A percentile compares a stretch with the other conserved stretches of the same genome.
These are phyloP conservation scores for Ophiostoma novo-ulmi DNA, from an alignment of 2,329 filamentous ascomycete species.

Conservation along the genomic window DNA sequence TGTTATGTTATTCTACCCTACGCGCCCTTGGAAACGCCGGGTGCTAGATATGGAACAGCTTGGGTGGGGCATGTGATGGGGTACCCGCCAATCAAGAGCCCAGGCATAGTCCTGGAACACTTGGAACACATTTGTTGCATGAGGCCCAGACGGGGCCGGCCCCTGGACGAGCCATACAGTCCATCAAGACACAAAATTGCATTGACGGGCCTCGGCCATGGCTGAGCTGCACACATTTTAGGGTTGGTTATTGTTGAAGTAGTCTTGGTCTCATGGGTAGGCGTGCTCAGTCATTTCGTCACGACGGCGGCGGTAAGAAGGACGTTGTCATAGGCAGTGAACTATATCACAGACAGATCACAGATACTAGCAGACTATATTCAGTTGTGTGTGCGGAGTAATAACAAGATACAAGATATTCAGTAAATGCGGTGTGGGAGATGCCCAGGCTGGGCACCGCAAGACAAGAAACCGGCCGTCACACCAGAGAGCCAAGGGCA, in stretches of 20 bases:
- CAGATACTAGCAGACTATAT: not conserved
- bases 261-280: not conserved
- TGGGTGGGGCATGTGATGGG: slow-evolving; percentile 30
- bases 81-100: slow-evolving; percentile 37
- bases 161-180: not conserved
- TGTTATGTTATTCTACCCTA: slow-evolving; percentile 29
- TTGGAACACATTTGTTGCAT: slow-evolving; percentile 35
- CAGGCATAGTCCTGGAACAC: slow-evolving; percentile 37
- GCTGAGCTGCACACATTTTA: not conserved
- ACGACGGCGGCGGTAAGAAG: slow-evolving; percentile 6
- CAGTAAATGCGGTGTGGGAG: not conserved
- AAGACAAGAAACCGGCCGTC: not conserved
- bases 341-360: not conserved
- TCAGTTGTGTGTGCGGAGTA: not conserved
- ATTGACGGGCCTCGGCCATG: not conserved
- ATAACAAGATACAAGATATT: no score
- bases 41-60: slow-evolving; percentile 30
- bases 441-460: slow-evolving; percentile 4
- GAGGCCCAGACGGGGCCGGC: slow-evolving; percentile 30
- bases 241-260: not conserved
- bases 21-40: slow-evolving; percentile 41
- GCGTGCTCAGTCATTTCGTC: not conserved
- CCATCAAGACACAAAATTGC: not conserved
- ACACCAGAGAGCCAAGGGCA: slow-evolving; percentile 2
- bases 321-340: slow-evolving; percentile 3